Conservation (phyloP, 2,329 filamentous ascomycete genomes). For the Hypomyces rosellus region DNA sequence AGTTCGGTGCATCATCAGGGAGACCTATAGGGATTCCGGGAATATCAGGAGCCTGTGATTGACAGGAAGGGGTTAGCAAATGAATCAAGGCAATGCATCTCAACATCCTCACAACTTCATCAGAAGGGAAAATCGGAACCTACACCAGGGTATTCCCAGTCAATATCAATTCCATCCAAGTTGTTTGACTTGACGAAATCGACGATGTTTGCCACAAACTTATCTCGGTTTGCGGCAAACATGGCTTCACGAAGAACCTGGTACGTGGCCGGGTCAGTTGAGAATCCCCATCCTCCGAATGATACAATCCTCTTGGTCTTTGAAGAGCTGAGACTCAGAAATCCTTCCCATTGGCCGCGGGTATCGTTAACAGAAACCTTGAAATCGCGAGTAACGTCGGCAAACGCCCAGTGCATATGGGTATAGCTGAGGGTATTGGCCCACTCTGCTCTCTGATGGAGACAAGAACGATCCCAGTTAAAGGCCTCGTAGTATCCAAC, state of each 20-base stretch:
- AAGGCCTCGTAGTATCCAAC: constrained; percentile 20
- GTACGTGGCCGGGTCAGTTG: constrained; percentile 17
- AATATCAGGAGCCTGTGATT: constrained; percentile 4
- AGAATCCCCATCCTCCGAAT: constrained; percentile 24
- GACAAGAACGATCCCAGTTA: constrained; percentile 9
- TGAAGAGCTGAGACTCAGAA: constrained; percentile 15
- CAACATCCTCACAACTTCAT: background rate
- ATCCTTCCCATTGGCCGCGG: constrained; percentile 18
- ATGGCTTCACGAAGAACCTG: constrained; percentile 18
- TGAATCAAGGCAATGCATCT: background rate
- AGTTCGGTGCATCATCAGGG: background rate
- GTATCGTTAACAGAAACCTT: constrained; percentile 14
- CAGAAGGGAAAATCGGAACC: constrained; percentile 13
- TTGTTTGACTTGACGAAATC: constrained; percentile 32
- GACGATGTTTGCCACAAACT: constrained; percentile 27
- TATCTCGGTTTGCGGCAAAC: constrained; percentile 24
- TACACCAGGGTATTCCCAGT: constrained; percentile 37
- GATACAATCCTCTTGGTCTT: constrained; percentile 23
- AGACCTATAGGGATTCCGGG: constrained; percentile 5
- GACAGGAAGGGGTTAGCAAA: background rate
- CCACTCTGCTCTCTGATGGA: constrained; percentile 10
- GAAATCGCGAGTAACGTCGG: constrained; percentile 17
- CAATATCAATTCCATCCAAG: constrained; percentile 39
- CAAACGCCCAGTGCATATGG: constrained; percentile 25
- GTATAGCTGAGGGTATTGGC: constrained; percentile 17